Conservation (phyloP, 75 land plant species). For the Chamaecyparis obtusa region DNA sequence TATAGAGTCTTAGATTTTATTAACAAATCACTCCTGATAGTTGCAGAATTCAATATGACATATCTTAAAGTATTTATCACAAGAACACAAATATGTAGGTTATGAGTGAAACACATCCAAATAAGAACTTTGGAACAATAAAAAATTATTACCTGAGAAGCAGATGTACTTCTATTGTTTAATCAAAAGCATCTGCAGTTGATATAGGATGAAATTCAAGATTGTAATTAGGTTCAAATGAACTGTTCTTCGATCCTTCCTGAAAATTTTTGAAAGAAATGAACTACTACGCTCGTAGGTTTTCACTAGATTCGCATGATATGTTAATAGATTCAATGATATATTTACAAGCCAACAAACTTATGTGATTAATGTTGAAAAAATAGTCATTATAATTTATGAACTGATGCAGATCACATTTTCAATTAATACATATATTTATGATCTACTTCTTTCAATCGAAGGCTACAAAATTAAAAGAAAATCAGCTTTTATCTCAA, state of each 20-base stretch:
- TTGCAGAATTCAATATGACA: background rate
- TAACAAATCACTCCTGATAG: background rate
- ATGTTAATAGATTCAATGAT: too few species aligned
- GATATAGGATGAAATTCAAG: slow-evolving; percentile 20
- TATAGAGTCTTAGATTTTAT: background rate
- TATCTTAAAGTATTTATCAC: background rate
- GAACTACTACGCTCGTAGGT: too few species aligned
- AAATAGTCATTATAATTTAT: too few species aligned
- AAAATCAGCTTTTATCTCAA: too few species aligned
- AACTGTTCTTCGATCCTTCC: slow-evolving; percentile 20
- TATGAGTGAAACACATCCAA: background rate
- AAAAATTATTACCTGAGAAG: slow-evolving; percentile 15
- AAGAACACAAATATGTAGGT: background rate
- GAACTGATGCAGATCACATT: too few species aligned
- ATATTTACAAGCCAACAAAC: too few species aligned
- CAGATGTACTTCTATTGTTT: slow-evolving; percentile 18
- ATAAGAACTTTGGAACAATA: background rate
- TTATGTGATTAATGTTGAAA: too few species aligned
- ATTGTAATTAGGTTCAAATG: slow-evolving; percentile 11
- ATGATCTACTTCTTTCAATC: too few species aligned
- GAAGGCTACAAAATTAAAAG: too few species aligned
- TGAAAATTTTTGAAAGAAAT: slow-evolving; percentile 35
- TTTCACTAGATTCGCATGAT: too few species aligned
- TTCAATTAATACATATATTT: too few species aligned
- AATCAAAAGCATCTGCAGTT: slow-evolving; percentile 20